Evolutionary conservation across 805 yeast genomes (phyloP), one percentile per base, ranked within the genome.

Genomic region (Maudiozyma serrabonitensis): DNA sequence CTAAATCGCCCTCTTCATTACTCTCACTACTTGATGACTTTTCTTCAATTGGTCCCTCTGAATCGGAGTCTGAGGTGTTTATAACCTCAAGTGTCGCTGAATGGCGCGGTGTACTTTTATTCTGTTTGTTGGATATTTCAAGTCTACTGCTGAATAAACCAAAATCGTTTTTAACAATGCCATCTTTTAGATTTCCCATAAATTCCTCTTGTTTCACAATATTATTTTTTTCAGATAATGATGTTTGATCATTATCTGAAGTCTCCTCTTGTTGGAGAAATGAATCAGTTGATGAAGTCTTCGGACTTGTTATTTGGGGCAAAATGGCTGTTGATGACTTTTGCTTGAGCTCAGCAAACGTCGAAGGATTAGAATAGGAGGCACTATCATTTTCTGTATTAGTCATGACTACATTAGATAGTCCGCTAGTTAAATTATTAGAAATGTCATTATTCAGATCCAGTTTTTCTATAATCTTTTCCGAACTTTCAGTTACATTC

Each of bases 21-120:
- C 9, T 6, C 18, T 35, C 38, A 6, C 16, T 35, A 4, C 18
- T 16, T 35, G 38, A 35, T 13, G 16, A 16, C 9, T 35, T 15
- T 6, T 2, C 38, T 35, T 16, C 38, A 35, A 6, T 28, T 19
- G n/a, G 25, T 13, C 19, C 42, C 3, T 39, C 42, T 4, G 23
- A 19, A n/a, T 53, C 57, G 1, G 52, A 47, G 41, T 49, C 54
- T 12, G 58, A 54, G 2, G 52, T 41, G 41, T 54, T 46, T 9
- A 49, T 48, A 13, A 55, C 44, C 31, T 55, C 57, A 51, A 52
- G 53, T 39, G 46, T 56, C 7, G 50, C 49, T 5, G 45, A 19
- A n/a, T 41, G 44, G 21, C 19, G 40, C 15, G 38, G 18, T 7
- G 18, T 7, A 4, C 9, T 35, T 2, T 35, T 35, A 35, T 35